Percentiles rank a stretch among this genome's conserved stretches.
phyloP scores from a whole-genome alignment of 1,139 yeast genomes.

The Pichia sp. region DNA sequence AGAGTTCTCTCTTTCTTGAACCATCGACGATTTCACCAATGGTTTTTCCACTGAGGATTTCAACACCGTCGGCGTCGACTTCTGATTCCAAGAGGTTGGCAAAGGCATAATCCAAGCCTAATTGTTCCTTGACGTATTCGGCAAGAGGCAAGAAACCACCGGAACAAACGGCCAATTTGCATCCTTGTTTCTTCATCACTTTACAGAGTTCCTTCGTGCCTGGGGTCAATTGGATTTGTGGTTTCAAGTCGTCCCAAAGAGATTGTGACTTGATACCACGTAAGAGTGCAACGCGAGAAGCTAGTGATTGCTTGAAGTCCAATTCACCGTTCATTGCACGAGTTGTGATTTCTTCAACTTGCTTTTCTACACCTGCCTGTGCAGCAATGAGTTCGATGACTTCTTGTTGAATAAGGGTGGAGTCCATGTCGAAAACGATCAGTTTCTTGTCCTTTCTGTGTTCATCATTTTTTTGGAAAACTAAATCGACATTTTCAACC shows the following conservation, averaged over 20 bases:
- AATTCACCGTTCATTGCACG: constrained; percentile 97
- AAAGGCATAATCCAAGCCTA: constrained; percentile 81
- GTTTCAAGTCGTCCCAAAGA: constrained; percentile 78
- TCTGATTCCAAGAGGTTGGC: constrained; percentile 74
- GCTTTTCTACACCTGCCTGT: constrained; percentile 71
- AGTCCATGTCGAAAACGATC: constrained; percentile 96
- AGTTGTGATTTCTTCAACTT: constrained; percentile 82
- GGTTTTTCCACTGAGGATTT: constrained; percentile 53
- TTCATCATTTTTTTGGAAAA: constrained; percentile 40
- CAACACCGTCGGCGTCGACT: constrained; percentile 48
- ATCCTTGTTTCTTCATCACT: constrained; percentile 60
- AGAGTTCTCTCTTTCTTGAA: constrained; percentile 70
- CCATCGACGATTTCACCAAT: constrained; percentile 87
- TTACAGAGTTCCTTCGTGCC: constrained; percentile 76
- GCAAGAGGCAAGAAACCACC: constrained; percentile 97
- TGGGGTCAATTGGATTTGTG: constrained; percentile 67
- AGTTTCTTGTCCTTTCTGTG: constrained; percentile 55
- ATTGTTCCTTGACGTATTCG: constrained; percentile 59
- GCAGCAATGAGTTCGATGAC: constrained; percentile 95
- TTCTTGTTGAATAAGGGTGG: constrained; percentile 93
- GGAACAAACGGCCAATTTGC: constrained; percentile 81
- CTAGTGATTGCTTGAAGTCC: constrained; percentile 82
- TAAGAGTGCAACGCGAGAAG: constrained; percentile 70
- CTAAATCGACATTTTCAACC: constrained; percentile 38
- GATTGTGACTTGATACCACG: constrained; percentile 73